phyloP scores from a whole-genome alignment of 768 basidiomycete genomes.

The Boletus rubropictus region DNA sequence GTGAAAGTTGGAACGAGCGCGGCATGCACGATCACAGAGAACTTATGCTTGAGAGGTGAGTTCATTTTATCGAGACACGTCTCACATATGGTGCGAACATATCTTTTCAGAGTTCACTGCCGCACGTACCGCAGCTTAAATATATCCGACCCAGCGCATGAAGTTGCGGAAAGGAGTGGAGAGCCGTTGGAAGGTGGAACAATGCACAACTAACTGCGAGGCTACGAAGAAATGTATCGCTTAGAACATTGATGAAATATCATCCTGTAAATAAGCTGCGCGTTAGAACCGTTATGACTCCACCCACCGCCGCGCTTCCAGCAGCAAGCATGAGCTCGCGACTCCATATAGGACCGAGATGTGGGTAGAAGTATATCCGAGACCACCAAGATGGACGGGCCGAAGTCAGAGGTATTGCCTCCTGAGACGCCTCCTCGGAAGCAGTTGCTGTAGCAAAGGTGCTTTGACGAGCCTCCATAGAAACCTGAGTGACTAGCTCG shows the following conservation, averaged over 20 bases:
- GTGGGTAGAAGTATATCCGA: constrained; percentile 7
- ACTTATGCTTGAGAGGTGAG: constrained; percentile 45
- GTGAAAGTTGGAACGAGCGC: constrained; percentile 41
- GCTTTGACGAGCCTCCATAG: constrained; percentile 13
- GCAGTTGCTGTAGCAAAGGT: not conserved
- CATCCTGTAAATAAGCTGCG: constrained; percentile 16
- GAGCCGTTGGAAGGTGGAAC: not conserved
- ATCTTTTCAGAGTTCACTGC: constrained; percentile 23
- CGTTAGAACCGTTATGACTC: constrained; percentile 21
- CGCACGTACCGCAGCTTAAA: constrained; percentile 27
- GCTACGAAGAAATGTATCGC: not conserved
- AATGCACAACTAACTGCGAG: not conserved
- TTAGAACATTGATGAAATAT: constrained; percentile 6
- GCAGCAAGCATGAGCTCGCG: constrained; percentile 26
- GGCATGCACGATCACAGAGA: constrained; percentile 38
- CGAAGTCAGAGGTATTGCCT: not conserved
- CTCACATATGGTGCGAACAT: not conserved
- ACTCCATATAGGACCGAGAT: constrained; percentile 6
- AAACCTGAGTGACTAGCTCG: constrained; percentile 21
- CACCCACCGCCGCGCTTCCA: constrained; percentile 27
- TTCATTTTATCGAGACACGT: not conserved
- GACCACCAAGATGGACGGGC: constrained; percentile 7
- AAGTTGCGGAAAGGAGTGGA: constrained; percentile 5
- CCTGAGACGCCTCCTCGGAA: constrained; percentile 1
- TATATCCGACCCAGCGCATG: not conserved